Evolutionary conservation across 768 basidiomycete species (phyloP).

Genomic region (Russula sp.): DNA sequence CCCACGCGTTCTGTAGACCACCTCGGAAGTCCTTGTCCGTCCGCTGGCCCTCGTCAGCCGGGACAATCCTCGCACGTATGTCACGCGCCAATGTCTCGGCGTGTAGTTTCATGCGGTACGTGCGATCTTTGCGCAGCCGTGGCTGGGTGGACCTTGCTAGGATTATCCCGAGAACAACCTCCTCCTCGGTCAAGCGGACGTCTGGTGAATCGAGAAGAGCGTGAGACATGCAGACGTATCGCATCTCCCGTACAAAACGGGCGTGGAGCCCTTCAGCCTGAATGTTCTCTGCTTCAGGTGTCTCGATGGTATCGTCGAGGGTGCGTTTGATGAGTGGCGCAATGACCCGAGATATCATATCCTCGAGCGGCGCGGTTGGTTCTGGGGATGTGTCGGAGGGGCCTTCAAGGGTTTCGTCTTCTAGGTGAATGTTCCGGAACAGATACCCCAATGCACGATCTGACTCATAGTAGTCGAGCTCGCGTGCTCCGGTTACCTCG

Average conservation of each 20-base stretch:
- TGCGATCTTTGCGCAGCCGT: slow-evolving; percentile 50
- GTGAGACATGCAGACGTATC: slow-evolving; percentile 62
- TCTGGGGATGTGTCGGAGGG: not conserved
- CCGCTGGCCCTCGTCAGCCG: not conserved
- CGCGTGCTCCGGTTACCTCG: slow-evolving; percentile 34
- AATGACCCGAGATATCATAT: slow-evolving; percentile 10
- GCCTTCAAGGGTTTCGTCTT: slow-evolving; percentile 23
- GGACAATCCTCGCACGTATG: slow-evolving; percentile 27
- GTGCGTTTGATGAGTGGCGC: slow-evolving; percentile 6
- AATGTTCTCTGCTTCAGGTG: slow-evolving; percentile 26
- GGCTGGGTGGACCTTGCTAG: slow-evolving; percentile 59
- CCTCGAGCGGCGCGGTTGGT: not conserved
- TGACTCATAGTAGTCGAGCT: slow-evolving; percentile 66
- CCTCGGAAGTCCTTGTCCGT: not conserved
- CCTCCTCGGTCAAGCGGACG: slow-evolving; percentile 56
- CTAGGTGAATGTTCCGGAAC: slow-evolving; percentile 53
- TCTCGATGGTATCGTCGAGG: slow-evolving; percentile 32
- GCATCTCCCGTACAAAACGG: slow-evolving; percentile 56
- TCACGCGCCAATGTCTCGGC: slow-evolving; percentile 46
- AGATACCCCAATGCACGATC: slow-evolving; percentile 62
- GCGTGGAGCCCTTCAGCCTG: slow-evolving; percentile 32
- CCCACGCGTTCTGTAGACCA: not conserved
- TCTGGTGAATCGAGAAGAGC: slow-evolving; percentile 51
- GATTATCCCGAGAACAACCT: slow-evolving; percentile 72
- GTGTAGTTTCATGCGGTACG: slow-evolving; percentile 57